phyloP scores from a whole-genome alignment of 495 filamentous ascomycete species.

The Massariosphaeria phaeospora region DNA sequence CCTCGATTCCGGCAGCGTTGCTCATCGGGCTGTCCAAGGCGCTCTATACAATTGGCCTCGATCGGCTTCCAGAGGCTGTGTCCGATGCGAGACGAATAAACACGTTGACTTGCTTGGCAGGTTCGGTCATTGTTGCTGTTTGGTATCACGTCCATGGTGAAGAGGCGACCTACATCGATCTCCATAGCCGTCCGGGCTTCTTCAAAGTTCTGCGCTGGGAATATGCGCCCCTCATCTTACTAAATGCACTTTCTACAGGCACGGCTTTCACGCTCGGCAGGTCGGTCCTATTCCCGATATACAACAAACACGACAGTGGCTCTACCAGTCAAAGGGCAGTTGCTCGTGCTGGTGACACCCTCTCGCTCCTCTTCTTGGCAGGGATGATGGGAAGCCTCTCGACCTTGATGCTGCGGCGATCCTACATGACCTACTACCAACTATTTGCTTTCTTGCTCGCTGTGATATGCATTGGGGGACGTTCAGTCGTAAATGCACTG shows the following conservation, averaged over 20 bases:
- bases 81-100: background rate
- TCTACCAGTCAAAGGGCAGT: background rate
- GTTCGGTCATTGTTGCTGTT: background rate
- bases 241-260: background rate
- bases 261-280: background rate
- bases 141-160: background rate
- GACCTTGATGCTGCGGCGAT: constrained; percentile 3
- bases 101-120: background rate
- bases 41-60: background rate
- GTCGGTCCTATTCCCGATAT: background rate
- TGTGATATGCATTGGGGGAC: background rate
- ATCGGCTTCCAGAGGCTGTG: background rate
- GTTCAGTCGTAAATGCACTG: background rate
- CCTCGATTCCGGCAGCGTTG: background rate
- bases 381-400: background rate
- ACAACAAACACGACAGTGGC: background rate
- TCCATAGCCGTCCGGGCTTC: background rate
- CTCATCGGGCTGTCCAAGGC: background rate
- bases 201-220: background rate
- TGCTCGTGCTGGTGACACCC: background rate
- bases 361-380: background rate
- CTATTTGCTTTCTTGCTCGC: constrained; percentile 1
- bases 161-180: too few species aligned
- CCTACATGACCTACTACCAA: constrained; percentile 7
- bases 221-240: background rate